A percentile compares a stretch with the other conserved stretches of the same genome.
Conservation (phyloP, 208 protist species). For the Angomonas deanei region DNA sequence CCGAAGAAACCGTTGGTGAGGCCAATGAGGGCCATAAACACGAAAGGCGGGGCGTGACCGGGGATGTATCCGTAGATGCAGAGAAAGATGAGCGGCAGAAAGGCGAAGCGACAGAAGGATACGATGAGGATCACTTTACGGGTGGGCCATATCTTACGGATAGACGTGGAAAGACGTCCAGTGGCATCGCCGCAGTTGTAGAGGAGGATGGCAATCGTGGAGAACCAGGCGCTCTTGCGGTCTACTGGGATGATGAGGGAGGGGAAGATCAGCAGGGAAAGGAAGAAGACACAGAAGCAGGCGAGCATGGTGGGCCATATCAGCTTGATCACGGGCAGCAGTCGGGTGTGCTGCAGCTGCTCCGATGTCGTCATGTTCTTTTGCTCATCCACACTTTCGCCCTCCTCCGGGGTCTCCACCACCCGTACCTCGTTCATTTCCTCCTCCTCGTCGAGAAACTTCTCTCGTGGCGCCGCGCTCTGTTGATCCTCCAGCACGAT, state of each 20-base stretch:
- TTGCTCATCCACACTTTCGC: conserved; percentile 15
- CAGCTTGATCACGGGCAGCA: conserved; percentile 46
- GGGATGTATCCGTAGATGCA: conserved; percentile 80
- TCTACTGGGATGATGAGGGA: conserved; percentile 66
- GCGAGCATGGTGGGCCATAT: conserved; percentile 59
- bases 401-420: neutral
- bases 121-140: conserved; percentile 39
- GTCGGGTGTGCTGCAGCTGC: conserved; percentile 41
- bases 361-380: conserved; percentile 53
- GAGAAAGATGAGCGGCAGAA: conserved; percentile 70
- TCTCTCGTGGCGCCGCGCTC: conserved; percentile 9
- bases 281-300: conserved; percentile 71
- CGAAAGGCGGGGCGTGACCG: conserved; percentile 39
- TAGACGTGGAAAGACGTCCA: conserved; percentile 42
- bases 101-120: conserved; percentile 32
- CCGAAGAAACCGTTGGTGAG: conserved; percentile 79
- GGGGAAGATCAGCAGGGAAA: conserved; percentile 74
- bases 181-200: conserved; percentile 78
- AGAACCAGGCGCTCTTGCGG: conserved; percentile 62
- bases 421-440: neutral
- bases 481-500: conserved; percentile 19
- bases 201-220: conserved; percentile 69
- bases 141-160: conserved; percentile 45
- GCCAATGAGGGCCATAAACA: conserved; percentile 52
- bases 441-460: conserved; percentile 8